Evolutionary conservation across 2,329 filamentous ascomycete species (phyloP).

Genomic region (Ceratocystis diversiconidia): DNA sequence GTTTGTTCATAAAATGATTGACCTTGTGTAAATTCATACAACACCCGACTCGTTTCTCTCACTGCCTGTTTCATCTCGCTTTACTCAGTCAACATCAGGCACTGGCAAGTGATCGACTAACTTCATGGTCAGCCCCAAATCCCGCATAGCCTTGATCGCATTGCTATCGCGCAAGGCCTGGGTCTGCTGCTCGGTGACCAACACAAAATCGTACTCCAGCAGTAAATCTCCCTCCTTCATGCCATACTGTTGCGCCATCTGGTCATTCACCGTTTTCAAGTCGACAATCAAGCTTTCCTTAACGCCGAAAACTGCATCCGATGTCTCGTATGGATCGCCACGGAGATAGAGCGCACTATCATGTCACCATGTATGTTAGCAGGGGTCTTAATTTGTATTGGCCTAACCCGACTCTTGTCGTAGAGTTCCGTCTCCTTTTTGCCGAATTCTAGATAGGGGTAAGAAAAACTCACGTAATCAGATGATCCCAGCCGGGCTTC

Average conservation of each 20-base stretch:
- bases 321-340: slow-evolving; percentile 67
- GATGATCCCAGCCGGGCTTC: slow-evolving; percentile 60
- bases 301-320: slow-evolving; percentile 75
- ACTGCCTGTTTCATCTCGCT: not conserved
- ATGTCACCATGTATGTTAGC: not conserved
- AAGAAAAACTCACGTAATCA: slow-evolving; percentile 56
- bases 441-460: too few species aligned
- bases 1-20: too few species aligned
- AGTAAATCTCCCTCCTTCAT: slow-evolving; percentile 50
- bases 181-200: slow-evolving; percentile 58
- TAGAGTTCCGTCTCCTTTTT: not conserved
- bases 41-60: not conserved
- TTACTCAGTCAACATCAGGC: slow-evolving; percentile 41
- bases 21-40: not conserved
- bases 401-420: not conserved
- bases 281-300: slow-evolving; percentile 68
- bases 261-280: slow-evolving; percentile 35
- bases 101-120: slow-evolving; percentile 64
- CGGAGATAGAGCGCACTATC: slow-evolving; percentile 59
- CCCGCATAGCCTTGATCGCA: slow-evolving; percentile 51
- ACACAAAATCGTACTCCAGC: slow-evolving; percentile 61
- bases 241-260: slow-evolving; percentile 45
- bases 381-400: not conserved
- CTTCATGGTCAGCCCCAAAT: slow-evolving; percentile 54
- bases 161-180: slow-evolving; percentile 47